Conservation (phyloP, 2,329 filamentous ascomycete species). For the Colletotrichum cordylinicola region DNA sequence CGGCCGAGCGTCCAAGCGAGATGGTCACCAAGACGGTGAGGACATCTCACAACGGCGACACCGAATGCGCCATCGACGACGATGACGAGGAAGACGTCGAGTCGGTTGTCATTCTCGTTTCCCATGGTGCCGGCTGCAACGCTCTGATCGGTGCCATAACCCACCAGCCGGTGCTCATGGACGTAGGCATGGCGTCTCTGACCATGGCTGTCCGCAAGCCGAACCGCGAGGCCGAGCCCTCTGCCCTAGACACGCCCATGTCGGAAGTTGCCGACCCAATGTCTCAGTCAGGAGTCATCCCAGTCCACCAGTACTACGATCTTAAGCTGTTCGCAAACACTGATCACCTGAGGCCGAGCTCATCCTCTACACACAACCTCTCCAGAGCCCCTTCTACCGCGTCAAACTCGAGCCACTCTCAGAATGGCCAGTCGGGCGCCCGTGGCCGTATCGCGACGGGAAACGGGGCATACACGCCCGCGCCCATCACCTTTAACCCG, state of each 20-base stretch:
- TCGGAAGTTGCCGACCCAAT: constrained; percentile 24
- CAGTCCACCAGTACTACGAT: constrained; percentile 70
- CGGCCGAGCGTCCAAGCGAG: constrained; percentile 54
- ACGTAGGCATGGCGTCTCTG: constrained; percentile 88
- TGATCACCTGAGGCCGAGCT: constrained; percentile 68
- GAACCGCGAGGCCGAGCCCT: constrained; percentile 36
- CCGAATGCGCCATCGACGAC: constrained; percentile 38
- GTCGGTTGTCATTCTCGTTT: constrained; percentile 84
- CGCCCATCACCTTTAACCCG: constrained; percentile 38
- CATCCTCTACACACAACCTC: constrained; percentile 35
- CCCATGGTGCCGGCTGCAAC: constrained; percentile 95
- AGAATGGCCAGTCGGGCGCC: constrained; percentile 30
- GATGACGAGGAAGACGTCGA: constrained; percentile 71
- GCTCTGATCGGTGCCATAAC: constrained; percentile 92
- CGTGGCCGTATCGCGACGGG: constrained; percentile 41
- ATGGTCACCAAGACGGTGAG: constrained; percentile 52
- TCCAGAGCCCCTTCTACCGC: constrained; percentile 35
- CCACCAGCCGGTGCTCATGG: constrained; percentile 87
- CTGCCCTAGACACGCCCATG: constrained; percentile 25
- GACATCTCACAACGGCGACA: constrained; percentile 35
- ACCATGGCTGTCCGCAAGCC: constrained; percentile 81
- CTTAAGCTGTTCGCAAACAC: constrained; percentile 77
- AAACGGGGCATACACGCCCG: constrained; percentile 3
- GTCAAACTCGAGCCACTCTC: constrained; percentile 33
- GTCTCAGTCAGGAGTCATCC: constrained; percentile 37